Evolutionary conservation across 495 filamentous ascomycete genomes (phyloP).

Genomic region (Lindgomyces ingoldianus): DNA sequence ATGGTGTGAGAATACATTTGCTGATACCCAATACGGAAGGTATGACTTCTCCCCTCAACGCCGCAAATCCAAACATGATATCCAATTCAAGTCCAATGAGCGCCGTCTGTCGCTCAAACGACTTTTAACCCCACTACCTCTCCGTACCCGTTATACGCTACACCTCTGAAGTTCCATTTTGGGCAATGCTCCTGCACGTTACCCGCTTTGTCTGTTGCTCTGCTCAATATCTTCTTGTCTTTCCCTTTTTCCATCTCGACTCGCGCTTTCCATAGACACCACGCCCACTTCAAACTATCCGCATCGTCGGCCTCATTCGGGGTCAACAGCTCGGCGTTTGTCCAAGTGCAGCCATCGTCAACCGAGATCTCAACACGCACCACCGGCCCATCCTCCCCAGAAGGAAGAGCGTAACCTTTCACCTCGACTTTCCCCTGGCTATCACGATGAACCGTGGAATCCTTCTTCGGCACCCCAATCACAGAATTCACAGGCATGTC

Average conservation of each 20-base stretch:
- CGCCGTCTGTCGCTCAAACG: too few species aligned
- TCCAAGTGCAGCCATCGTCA: slow-evolving; percentile 55
- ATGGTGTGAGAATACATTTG: background rate
- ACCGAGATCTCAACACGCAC: slow-evolving; percentile 54
- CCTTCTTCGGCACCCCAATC: slow-evolving; percentile 52
- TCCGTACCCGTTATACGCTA: slow-evolving; percentile 64
- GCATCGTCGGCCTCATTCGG: slow-evolving; percentile 5
- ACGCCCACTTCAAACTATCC: slow-evolving; percentile 50
- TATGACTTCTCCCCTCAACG: background rate
- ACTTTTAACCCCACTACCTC: slow-evolving; percentile 50
- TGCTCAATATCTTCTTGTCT: slow-evolving; percentile 51
- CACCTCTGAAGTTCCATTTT: slow-evolving; percentile 61
- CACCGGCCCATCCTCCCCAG: slow-evolving; percentile 56
- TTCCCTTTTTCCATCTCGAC: slow-evolving; percentile 40
- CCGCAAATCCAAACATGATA: background rate
- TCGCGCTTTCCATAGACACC: slow-evolving; percentile 52
- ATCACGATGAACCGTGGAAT: slow-evolving; percentile 44
- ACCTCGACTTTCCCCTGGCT: slow-evolving; percentile 50
- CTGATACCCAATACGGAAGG: background rate
- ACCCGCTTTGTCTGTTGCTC: slow-evolving; percentile 55
- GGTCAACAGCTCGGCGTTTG: slow-evolving; percentile 47
- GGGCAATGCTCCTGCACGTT: slow-evolving; percentile 53
- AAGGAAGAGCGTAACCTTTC: slow-evolving; percentile 60
- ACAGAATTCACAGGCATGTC: slow-evolving; percentile 54
- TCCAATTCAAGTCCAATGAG: background rate